phyloP scores from a whole-genome alignment of 441 rosid species.

The Flueggea neowawraea region DNA sequence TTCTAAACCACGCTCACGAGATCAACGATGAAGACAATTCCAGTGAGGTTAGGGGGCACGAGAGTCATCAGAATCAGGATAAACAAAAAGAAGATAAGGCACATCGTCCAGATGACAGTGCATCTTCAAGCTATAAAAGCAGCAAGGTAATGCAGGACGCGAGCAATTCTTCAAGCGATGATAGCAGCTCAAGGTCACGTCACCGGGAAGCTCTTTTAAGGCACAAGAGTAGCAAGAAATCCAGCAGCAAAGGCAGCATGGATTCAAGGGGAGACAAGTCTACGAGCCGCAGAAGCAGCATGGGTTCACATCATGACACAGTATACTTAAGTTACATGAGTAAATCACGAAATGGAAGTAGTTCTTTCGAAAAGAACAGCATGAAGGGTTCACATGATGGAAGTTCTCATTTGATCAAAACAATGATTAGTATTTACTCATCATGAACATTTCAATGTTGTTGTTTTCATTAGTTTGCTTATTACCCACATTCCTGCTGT shows the following conservation, averaged over 20 bases:
- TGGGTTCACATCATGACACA: conserved; percentile 10
- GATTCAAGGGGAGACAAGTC: conserved; percentile 3
- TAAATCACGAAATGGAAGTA: conserved; percentile 1
- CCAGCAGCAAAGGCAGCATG: conserved; percentile 2
- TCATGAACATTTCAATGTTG: background rate
- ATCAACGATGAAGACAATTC: background rate
- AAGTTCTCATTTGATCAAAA: background rate
- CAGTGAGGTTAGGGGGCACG: background rate
- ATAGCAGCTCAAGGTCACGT: background rate
- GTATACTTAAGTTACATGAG: conserved; percentile 13
- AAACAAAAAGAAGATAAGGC: conserved; percentile 5
- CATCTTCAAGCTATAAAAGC: conserved; percentile 19
- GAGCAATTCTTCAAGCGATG: background rate
- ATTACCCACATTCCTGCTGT: too few relatives aligned
- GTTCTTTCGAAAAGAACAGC: background rate
- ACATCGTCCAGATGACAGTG: conserved; percentile 17
- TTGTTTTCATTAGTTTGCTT: background rate
- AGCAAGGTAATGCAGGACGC: conserved; percentile 9
- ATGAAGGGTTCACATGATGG: conserved; percentile 2
- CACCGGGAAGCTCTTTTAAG: background rate
- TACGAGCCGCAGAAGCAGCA: conserved; percentile 23
- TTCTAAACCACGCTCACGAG: conserved; percentile 1
- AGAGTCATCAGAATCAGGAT: background rate
- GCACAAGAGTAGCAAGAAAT: background rate
- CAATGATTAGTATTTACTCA: background rate